Base-by-base conservation (phyloP, 768 basidiomycete genomes). In the Mycena capillaripes region DNA sequence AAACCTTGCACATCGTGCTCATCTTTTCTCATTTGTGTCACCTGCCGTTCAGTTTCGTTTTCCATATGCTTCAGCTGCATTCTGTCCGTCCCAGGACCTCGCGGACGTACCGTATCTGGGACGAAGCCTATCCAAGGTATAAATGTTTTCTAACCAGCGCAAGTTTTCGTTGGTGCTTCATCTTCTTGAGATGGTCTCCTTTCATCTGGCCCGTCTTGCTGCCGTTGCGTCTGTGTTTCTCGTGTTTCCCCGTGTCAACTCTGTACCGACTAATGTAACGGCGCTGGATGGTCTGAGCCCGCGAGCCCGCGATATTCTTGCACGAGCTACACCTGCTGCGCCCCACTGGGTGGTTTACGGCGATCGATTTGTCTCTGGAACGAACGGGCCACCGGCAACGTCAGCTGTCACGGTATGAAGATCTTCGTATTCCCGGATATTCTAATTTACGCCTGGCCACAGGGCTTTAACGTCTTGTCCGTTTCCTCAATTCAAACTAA, bases 381-480 rank as follows among this genome's bases (percentile, higher is more conserved):
- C 79, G 7, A 87, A 80, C 30, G 88, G 87, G 0, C 89, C 89
- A 7, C 90, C 92, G 5, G 76, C 83, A 3, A 80, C 81, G 14
- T 83, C 89, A 19, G 76, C 82, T 2, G 81, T 92, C 69, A 76
- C 78, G 70, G 89, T 89, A 75, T 34, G 76, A 9, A 30, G 29
- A 2, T 36, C 23, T 11, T 48, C 59, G 14, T 17, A 36, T 14
- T 11, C 14, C 10, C 61, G 5, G 17, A 58, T 53, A 5, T 8
- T 19, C 36, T 63, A 59, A 30, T 38, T 57, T 10, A 63, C 17
- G 48, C 36, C 23, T 9, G 6, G 12, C 10, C 2, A 16, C 23
- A 90, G 88, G 90, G 90, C 46, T 91, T 82, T 78, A 90, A 90
- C 74, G 87, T 91, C 61, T 91, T 89, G 89, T 88, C 78, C 29